These are phyloP conservation scores for Trichothecium roseum DNA, from an alignment of 2,329 filamentous ascomycete species.

Conservation along the genomic window DNA sequence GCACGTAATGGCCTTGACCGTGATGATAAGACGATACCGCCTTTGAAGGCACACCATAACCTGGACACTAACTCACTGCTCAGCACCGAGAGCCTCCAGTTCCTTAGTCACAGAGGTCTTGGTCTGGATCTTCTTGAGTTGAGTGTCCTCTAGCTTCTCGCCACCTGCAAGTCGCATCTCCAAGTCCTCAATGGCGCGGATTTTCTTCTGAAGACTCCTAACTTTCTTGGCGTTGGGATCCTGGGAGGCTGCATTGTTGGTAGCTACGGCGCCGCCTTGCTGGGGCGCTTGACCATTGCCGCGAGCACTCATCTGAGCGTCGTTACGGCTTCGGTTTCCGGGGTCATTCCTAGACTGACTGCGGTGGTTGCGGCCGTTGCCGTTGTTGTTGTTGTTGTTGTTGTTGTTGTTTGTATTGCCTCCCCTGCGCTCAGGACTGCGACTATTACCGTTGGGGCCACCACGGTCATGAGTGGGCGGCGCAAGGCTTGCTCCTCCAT, in stretches of 20 bases:
- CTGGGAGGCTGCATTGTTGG: constrained; percentile 27
- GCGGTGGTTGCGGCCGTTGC: constrained; percentile 37
- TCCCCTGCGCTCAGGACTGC: constrained; percentile 58
- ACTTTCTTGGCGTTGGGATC: constrained; percentile 89
- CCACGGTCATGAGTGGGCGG: constrained; percentile 29
- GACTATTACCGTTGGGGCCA: constrained; percentile 38
- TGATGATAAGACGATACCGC: too few species aligned
- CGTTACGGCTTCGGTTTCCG: constrained; percentile 37
- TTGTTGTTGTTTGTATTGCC: constrained; percentile 30
- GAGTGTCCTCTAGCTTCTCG: constrained; percentile 96
- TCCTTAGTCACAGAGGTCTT: constrained; percentile 79
- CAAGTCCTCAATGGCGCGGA: constrained; percentile 92
- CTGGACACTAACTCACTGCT: constrained; percentile 9
- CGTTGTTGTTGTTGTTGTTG: constrained; percentile 46
- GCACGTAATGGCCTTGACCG: too few species aligned
- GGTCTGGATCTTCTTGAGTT: constrained; percentile 95
- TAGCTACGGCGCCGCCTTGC: constrained; percentile 10
- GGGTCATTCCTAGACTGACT: constrained; percentile 45
- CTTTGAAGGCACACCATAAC: too few species aligned
- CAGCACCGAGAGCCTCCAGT: constrained; percentile 47
- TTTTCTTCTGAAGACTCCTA: constrained; percentile 88
- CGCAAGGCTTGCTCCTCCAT: constrained; percentile 35
- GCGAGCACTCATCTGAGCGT: constrained; percentile 31
- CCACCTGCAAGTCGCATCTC: constrained; percentile 93
- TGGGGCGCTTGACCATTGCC: constrained; percentile 10